Base-by-base conservation (phyloP, 1,139 yeast genomes). In the Yamadazyma siamensis region DNA sequence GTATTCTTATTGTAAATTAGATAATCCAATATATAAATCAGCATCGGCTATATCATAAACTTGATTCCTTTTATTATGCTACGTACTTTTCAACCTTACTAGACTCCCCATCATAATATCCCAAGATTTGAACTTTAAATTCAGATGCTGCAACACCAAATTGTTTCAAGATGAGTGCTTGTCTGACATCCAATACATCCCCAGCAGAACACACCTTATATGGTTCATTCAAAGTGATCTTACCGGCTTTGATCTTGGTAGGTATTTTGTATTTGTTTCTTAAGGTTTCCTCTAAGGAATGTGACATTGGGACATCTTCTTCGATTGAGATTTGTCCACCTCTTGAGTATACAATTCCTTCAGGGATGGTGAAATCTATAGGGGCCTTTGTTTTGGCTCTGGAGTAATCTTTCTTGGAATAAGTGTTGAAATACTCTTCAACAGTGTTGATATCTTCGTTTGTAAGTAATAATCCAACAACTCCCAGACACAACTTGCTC, bases 291-390 rank as follows among this genome's bases (percentile, higher is more conserved):
- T 91, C 98, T 61, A 94, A 71, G 5, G 97, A 87, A 56, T 91
- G 98, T 9, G 94, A 82, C 86, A 91, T 79, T 47, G 96, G 96
- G 13, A 91, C 91, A 58, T 91, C 99, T 46, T 91, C 97, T 54
- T 88, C 96, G 16, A 59, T 64, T 19, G 96, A 73, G 35, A 89
- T 66, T 61, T 86, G 95, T 13, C 98, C 98, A 47, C 96, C 99
- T 56, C 96, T 80, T 11, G 97, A 86, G 57, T 87, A 89, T 9
- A 91, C 82, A 34, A 87, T 70, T 23, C 99, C 99, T 36, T 73
- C 88, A 19, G 98, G 97, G 31, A 91, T 72, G 6, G 76, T 73
- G 59, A 91, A 88, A 35, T 84, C 80, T 43, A 89, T 65, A 34
- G 97, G 95, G 4, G 95, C 74, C 48, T 62, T 77, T 26, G 88